A percentile compares a stretch with the other conserved stretches of the same genome.
These are phyloP conservation scores for Vitis vinifera DNA, from an alignment of 164 flowering plant genomes.

Conservation along the genomic window DNA sequence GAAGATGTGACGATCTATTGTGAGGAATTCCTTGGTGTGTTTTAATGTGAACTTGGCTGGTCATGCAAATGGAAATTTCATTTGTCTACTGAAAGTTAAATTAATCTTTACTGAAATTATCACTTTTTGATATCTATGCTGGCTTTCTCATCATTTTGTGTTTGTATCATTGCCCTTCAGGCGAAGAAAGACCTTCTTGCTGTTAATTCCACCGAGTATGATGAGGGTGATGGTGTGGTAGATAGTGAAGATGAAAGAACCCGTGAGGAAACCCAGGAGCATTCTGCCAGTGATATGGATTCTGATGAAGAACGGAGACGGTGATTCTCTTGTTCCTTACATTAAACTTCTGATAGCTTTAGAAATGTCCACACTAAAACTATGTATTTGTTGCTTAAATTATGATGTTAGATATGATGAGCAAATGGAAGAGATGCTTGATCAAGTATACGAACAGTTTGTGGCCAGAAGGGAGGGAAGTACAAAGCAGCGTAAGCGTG, in stretches of 20 bases:
- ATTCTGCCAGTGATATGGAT: slow-evolving; percentile 57
- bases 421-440: slow-evolving; percentile 69
- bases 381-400: not conserved
- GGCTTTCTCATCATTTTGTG: not conserved
- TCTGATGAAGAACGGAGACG: slow-evolving; percentile 80
- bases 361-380: not conserved
- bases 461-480: slow-evolving; percentile 67
- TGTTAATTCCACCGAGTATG: slow-evolving; percentile 63
- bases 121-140: no score
- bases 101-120: no score
- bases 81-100: no score
- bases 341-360: no score
- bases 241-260: slow-evolving; percentile 58
- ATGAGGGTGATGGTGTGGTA: slow-evolving; percentile 34
- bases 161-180: slow-evolving; percentile 30
- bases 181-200: slow-evolving; percentile 81
- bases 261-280: slow-evolving; percentile 25
- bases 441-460: slow-evolving; percentile 76
- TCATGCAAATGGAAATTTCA: no score
- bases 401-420: slow-evolving; percentile 62
- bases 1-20: no score
- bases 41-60: no score
- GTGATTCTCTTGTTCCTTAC: slow-evolving; percentile 27
- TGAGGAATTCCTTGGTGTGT: no score
- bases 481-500: slow-evolving; percentile 78